Percentiles rank a stretch among this genome's conserved stretches.
These are phyloP conservation scores for Plenodomus tracheiphilus DNA, from an alignment of 2,329 filamentous ascomycete species.

Conservation along the genomic window DNA sequence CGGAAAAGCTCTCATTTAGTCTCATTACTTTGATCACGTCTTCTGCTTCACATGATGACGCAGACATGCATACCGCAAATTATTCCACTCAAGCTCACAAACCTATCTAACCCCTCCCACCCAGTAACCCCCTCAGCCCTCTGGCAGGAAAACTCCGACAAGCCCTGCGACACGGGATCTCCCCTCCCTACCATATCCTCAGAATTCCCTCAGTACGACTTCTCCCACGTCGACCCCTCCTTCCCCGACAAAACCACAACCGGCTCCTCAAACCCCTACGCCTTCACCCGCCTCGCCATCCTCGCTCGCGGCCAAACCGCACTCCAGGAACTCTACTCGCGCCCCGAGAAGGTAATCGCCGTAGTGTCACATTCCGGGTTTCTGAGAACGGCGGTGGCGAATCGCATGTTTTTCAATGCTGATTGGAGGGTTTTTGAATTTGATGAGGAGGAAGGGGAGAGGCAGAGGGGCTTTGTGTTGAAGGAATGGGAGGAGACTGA, in stretches of 20 bases:
- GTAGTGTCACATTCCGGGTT: constrained; percentile 70
- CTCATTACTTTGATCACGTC: no score
- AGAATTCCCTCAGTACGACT: constrained; percentile 62
- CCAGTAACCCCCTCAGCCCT: constrained; percentile 59
- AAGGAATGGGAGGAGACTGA: constrained; percentile 56
- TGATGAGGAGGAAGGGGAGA: constrained; percentile 51
- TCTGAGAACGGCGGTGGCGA: constrained; percentile 60
- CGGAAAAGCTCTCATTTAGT: not conserved
- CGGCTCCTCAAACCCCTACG: constrained; percentile 50
- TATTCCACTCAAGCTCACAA: no score
- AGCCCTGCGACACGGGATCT: constrained; percentile 65
- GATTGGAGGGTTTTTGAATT: constrained; percentile 69
- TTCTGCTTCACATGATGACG: no score
- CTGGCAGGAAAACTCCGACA: constrained; percentile 62
- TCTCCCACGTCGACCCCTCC: constrained; percentile 59
- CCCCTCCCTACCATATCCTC: constrained; percentile 48
- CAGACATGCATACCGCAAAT: no score
- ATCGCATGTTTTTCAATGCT: constrained; percentile 58
- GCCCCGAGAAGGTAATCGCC: constrained; percentile 64
- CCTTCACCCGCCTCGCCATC: constrained; percentile 57
- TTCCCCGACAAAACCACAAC: constrained; percentile 65
- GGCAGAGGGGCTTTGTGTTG: constrained; percentile 44
- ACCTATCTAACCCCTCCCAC: not conserved
- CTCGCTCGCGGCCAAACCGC: constrained; percentile 58
- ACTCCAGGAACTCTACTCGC: constrained; percentile 54